Base-by-base conservation (phyloP, 169 alveolate species). In the Eimeria tenella region DNA sequence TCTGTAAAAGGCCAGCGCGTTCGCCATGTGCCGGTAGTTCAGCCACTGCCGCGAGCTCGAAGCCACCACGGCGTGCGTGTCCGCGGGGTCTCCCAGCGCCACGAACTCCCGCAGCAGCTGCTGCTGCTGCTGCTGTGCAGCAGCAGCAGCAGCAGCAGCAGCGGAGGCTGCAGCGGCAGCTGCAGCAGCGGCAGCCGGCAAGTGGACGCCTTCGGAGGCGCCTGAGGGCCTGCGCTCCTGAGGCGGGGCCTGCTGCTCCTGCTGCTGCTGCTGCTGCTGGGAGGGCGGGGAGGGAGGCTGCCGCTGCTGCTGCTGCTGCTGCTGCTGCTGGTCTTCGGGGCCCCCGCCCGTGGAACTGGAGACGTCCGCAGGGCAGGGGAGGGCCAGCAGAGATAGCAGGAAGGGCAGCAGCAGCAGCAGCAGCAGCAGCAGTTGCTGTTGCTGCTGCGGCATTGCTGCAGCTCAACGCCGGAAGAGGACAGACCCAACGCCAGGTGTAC, bases 21-120 rank as follows among this genome's bases (percentile, higher is more conserved):
- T 98, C 73, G 97, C 96, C 10, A 97, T 95, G 93, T 98, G 99
- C 75, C 99, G 96, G 95, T 97, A 98, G 94, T 98, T 98, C 94
- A 96, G 96, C 96, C 97, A 97, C 93, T 95, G 97, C 90, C 97
- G 97, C n/a, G 99, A 97, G 21, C 98, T 96, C 88, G 96, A 95
- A 17, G 97, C 96, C 17, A 98, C 93, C 62, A 98, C 97, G 50
- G 98, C 98, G 3, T 58, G 68, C 68, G 19, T 13, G 19, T 10
- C 11, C 11, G 68, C 11, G 68, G 19, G 68, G 42, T 31, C 42
- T 2, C 42, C 42, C 42, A 31, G 42, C 42, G 42, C 42, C 42
- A 31, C 42, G 42, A 31, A 31, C 42, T 31, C 42, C 42, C 42
- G 42, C 42, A 31, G 42, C 42, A 31, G 42, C 42, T 1, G 42